Conservation (phyloP, 169 alveolate genomes). For the Amoebophrya sp. region DNA sequence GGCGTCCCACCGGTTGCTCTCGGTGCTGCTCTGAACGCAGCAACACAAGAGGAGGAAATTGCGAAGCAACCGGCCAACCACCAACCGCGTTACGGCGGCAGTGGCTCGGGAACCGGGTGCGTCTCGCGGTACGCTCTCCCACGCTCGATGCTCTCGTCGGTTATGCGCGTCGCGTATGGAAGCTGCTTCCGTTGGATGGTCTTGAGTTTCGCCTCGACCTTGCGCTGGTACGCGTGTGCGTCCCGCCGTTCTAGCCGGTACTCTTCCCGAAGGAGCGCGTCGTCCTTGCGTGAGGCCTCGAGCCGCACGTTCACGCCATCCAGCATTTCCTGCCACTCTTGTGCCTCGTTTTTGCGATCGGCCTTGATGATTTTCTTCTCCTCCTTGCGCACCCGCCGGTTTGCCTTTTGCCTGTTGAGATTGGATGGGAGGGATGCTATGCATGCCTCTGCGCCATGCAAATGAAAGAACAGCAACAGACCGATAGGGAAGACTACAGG, state of each 20-base stretch:
- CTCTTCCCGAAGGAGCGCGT: not conserved
- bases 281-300: not conserved
- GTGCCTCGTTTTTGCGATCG: not conserved
- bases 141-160: not conserved
- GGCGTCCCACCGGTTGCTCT: no score
- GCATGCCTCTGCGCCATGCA: no score
- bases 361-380: not conserved
- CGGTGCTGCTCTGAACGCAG: no score
- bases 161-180: not conserved
- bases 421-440: no score
- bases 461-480: no score
- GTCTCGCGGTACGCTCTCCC: not conserved
- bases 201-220: not conserved
- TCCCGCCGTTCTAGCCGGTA: not conserved
- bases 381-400: not conserved
- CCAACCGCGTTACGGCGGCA: not conserved
- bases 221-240: not conserved
- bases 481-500: no score
- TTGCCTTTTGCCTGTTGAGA: no score
- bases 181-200: not conserved
- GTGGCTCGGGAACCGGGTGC: not conserved
- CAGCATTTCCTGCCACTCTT: not conserved
- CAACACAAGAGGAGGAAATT: no score
- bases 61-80: no score
- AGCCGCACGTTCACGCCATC: not conserved